Base-by-base conservation (phyloP, 768 basidiomycete genomes). In the Amanita phalloides region DNA sequence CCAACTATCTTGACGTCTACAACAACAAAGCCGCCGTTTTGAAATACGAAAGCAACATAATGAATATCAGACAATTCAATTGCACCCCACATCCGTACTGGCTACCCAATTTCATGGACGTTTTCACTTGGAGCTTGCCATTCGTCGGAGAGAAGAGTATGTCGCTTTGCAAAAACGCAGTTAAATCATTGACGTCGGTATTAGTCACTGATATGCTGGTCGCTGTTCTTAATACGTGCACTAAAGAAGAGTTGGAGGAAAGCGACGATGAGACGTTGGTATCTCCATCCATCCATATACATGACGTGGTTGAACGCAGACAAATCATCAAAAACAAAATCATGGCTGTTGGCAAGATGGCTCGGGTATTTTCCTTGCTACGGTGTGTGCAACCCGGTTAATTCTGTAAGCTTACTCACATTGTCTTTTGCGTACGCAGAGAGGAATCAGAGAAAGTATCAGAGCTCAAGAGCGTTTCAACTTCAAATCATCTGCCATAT, bases 101-200 rank as follows among this genome's bases (percentile, higher is more conserved):
- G 95, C 71, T 99, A 49, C 96, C 96, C 3, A 99, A 99, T 67
- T 99, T 99, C 62, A 97, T 98, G 94, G 95, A 98, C 60, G 94
- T 94, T 21, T 99, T 99, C 64, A 97, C 96, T 0, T 99, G 96
- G 96, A 90, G 86, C 73, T 68, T 99, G 54, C 96, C 96, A 0
- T 98, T 98, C 62, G 96, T 99, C 6, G 96, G 94, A 56, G 89
- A 94, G 68, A 98, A 99, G 71, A 98, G 95, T 91, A 59, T 57
- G 80, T 72, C 11, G 21, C 45, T 37, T n/a, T 35, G 35, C 13
- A 28, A 13, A 32, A 37, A 32, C 6, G 11, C 49, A 20, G 53
- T 50, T 36, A 28, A 48, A 44, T 41, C 4, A 26, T 42, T 48
- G 36, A 45, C 45, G 23, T 25, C 21, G 47, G 26, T 4, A 14